A percentile compares a stretch with the other conserved stretches of the same genome.
Conservation (phyloP, 73 alveolate genomes). For the Stentor roeselii region DNA sequence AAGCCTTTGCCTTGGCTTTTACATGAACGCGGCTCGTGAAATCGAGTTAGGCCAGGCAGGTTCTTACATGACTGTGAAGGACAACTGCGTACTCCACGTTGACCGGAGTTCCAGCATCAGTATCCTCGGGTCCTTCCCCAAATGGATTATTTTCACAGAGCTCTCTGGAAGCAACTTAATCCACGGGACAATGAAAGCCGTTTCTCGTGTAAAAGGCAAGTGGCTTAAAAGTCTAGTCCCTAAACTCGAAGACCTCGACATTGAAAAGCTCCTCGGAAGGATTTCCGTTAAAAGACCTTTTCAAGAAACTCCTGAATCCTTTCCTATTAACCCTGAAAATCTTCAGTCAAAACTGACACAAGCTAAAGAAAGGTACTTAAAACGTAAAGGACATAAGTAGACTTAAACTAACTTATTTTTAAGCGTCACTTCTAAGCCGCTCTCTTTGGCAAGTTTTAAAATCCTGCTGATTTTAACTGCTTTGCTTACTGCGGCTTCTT, state of each 20-base stretch:
- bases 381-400: not conserved
- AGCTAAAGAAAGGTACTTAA: not conserved
- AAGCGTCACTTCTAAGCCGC: not conserved
- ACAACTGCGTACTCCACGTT: constrained; percentile 38
- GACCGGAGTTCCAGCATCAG: constrained; percentile 34
- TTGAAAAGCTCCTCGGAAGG: constrained; percentile 32
- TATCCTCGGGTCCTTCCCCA: constrained; percentile 29
- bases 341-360: not conserved
- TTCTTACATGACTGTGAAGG: constrained; percentile 45
- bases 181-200: constrained; percentile 53
- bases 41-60: constrained; percentile 40
- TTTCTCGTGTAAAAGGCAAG: constrained; percentile 34
- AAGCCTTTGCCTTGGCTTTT: constrained; percentile 42
- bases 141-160: constrained; percentile 59
- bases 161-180: constrained; percentile 29
- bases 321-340: not conserved
- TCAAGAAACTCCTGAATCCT: not conserved
- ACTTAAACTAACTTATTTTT: not conserved
- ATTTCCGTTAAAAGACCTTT: not conserved
- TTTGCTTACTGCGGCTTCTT: constrained; percentile 72
- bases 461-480: constrained; percentile 40
- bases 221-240: constrained; percentile 54
- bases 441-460: constrained; percentile 1
- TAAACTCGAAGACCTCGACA: constrained; percentile 41
- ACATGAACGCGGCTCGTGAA: constrained; percentile 58